phyloP scores from a whole-genome alignment of 371 early-diverging fungal genomes.

The Circinella minor region DNA sequence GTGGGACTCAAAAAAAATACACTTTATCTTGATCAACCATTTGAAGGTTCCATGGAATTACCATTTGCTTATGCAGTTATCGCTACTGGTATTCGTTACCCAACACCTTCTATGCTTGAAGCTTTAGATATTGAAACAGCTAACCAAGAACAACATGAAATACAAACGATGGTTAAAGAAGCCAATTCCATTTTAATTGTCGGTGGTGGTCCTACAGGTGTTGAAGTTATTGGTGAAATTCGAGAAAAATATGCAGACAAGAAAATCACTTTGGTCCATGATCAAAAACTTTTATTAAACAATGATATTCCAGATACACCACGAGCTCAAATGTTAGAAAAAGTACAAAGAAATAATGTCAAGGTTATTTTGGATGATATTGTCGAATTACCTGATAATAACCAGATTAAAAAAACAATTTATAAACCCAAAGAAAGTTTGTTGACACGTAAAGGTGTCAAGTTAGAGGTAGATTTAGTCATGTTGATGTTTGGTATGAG shows the following conservation, averaged over 20 bases:
- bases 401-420: slow-evolving; percentile 5
- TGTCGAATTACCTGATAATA: slow-evolving; percentile 21
- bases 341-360: slow-evolving; percentile 39
- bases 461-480: slow-evolving; percentile 52
- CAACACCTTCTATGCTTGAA: slow-evolving; percentile 25
- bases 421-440: slow-evolving; percentile 18
- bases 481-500: slow-evolving; percentile 54
- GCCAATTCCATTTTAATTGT: slow-evolving; percentile 57
- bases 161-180: slow-evolving; percentile 36
- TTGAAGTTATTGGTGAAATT: slow-evolving; percentile 63
- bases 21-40: slow-evolving; percentile 21
- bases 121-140: slow-evolving; percentile 26
- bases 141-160: slow-evolving; percentile 24
- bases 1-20: slow-evolving; percentile 18
- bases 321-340: slow-evolving; percentile 27
- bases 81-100: slow-evolving; percentile 35
- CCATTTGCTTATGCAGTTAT: slow-evolving; percentile 30
- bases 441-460: slow-evolving; percentile 35
- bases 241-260: slow-evolving; percentile 44
- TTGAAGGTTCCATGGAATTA: slow-evolving; percentile 21
- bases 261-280: slow-evolving; percentile 56
- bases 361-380: slow-evolving; percentile 54
- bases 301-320: slow-evolving; percentile 29
- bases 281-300: slow-evolving; percentile 22
- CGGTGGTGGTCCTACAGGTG: slow-evolving; percentile 63